Evolutionary conservation across 2,329 filamentous ascomycete genomes (phyloP), one percentile per base, ranked within the genome.

Genomic region (Ustilaginoidea virens): DNA sequence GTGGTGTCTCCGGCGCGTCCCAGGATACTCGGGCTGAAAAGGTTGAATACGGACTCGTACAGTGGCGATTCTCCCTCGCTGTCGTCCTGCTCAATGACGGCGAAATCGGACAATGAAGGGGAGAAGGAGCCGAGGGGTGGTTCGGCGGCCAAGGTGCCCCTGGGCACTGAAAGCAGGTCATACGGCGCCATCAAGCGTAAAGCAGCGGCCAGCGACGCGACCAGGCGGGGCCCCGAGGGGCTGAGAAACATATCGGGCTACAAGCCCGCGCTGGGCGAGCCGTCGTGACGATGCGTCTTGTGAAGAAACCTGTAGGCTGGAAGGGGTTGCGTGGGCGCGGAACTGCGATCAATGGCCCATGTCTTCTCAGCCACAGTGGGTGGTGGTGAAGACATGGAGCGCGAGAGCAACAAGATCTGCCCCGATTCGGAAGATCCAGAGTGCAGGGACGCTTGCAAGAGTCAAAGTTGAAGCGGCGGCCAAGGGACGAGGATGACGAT

Each of bases 171-270:
- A 21, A 80, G 58, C 16, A 69, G 51, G 33, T 78, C 54, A 46
- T 73, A 78, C 23, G 83, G 48, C 22, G 70, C 44, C 19, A 77
- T 42, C 18, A 80, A 49, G 28, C 78, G 46, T 17, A 69, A 52
- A 18, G 71, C 69, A 30, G 73, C 69, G 42, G 67, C 58, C 30
- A 78, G 48, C 33, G 75, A 80, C 43, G 74, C 72, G 46, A 69
- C 68, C 45, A 82, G 68, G 47, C 78, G 75, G 55, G 74, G 77
- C 58, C 80, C 80, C 40, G 80, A 58, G 44, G 68, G 72, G 49
- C 67, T 74, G 51, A 76, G 64, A 52, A 74, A 58, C 66, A 70
- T 69, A 38, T 43, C 51, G 46, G 45, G 42, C 40, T 31, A 28
- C 20, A 15, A 27, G 19, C 25, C 25, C 25, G n/a, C 16, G 10